Evolutionary conservation across 345 rosid species (phyloP).

Genomic region (Acer yangbiense): DNA sequence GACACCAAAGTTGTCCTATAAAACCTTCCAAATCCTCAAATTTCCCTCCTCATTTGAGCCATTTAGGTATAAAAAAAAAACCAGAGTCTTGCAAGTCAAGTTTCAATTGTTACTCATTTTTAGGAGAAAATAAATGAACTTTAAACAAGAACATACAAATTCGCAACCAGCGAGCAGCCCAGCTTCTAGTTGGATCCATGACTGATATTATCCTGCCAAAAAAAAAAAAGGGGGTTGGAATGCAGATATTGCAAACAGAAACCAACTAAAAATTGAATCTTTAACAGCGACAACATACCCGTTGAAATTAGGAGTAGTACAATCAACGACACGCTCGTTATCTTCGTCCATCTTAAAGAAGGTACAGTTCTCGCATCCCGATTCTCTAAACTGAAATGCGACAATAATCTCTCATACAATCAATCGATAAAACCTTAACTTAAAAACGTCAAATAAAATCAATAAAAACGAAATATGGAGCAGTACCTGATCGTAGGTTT

Average conservation of each 20-base stretch:
- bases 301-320: slow-evolving; percentile 84
- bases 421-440: slow-evolving; percentile 1
- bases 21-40: too few relatives aligned
- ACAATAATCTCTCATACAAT: not conserved
- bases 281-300: slow-evolving; percentile 44
- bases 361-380: slow-evolving; percentile 87
- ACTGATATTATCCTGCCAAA: slow-evolving; percentile 79
- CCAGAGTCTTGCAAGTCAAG: too few relatives aligned
- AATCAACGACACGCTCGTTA: slow-evolving; percentile 77
- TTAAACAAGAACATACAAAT: slow-evolving; percentile 55
- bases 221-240: not conserved
- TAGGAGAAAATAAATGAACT: too few relatives aligned
- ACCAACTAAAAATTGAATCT: not conserved
- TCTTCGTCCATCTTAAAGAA: slow-evolving; percentile 92
- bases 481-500: slow-evolving; percentile 80
- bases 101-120: too few relatives aligned
- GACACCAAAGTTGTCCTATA: too few relatives aligned
- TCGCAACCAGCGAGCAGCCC: slow-evolving; percentile 98
- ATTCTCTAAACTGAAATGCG: slow-evolving; percentile 56
- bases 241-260: not conserved
- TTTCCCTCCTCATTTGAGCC: too few relatives aligned
- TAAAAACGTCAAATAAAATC: not conserved
- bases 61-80: too few relatives aligned
- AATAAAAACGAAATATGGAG: not conserved
- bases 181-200: slow-evolving; percentile 92